These are phyloP conservation scores for Pleurostoma richardsiae DNA, from an alignment of 2,329 filamentous ascomycete species.

Conservation along the genomic window DNA sequence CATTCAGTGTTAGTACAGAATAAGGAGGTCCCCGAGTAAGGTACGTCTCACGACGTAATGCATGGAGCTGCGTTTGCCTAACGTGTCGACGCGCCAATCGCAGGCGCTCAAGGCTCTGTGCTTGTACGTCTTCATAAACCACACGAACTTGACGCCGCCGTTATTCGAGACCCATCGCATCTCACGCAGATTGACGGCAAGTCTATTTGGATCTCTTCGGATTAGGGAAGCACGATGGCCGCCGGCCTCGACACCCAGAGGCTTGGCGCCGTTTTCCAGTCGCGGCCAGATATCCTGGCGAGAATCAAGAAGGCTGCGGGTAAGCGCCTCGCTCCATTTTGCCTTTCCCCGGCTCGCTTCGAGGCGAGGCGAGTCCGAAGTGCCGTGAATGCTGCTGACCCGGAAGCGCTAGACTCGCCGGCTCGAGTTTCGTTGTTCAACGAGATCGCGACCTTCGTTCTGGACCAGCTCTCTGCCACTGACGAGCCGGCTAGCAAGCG, in stretches of 20 bases:
- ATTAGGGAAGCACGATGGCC: neutral
- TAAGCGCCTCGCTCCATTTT: constrained; percentile 20
- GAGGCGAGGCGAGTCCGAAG: neutral
- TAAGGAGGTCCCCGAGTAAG: no score
- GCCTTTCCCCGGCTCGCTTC: neutral
- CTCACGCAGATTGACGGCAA: no score
- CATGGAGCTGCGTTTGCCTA: no score
- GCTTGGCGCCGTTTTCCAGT: constrained; percentile 46
- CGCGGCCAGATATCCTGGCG: constrained; percentile 50
- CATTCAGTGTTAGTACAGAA: no score
- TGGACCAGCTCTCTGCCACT: constrained; percentile 3
- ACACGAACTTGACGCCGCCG: no score
- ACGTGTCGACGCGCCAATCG: no score
- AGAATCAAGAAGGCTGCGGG: constrained; percentile 49
- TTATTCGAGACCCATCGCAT: no score
- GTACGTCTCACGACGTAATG: no score
- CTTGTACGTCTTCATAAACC: no score
- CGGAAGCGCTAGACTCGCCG: constrained; percentile 38
- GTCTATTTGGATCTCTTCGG: no score
- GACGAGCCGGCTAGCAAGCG: constrained; percentile 8
- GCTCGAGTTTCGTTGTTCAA: constrained; percentile 49
- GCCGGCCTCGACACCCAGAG: constrained; percentile 42
- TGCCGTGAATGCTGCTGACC: neutral
- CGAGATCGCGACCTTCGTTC: constrained; percentile 19
- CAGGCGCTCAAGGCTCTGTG: no score